Base-by-base conservation (phyloP, 345 rosid genomes). In the Lagerstroemia speciosa region DNA sequence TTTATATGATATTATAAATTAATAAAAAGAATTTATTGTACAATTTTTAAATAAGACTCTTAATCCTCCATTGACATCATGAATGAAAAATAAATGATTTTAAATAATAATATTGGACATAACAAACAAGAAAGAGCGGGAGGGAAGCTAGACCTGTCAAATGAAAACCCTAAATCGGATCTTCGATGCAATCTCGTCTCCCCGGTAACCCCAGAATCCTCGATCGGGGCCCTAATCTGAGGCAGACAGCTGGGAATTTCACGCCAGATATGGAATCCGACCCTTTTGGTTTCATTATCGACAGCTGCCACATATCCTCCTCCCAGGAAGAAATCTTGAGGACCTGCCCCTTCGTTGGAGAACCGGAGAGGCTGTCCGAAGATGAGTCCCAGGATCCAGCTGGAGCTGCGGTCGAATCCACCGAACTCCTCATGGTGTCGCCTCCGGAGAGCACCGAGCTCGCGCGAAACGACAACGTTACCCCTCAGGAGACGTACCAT, bases 341-440 rank as follows among this genome's bases (percentile, higher is more conserved):
- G 67, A 73, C 53, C 67, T 57, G 69, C 55, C 61, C 53, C 3
- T 73, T 65, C 27, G 67, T 73, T 11, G 36, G 65, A 8, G 64
- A 68, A 29, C 61, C 69, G 26, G 76, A 69, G 34, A 36, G 62
- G 7, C 71, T 65, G 19, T 65, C 71, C n/a, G 75, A 66, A 2
- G 46, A 5, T 7, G 46, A 57, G 22, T 3, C 37, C 53, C 32
- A 20, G 17, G 64, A 22, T 20, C 36, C 72, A 26, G 69, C 38
- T 8, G 83, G 74, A 27, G 19, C 40, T 22, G 72, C 72, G 16
- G 78, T 69, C n/a, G 74, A 69, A 0, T 50, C 79, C n/a, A 57
- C 78, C 26, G 78, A 71, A n/a, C 75, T 84, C 75, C 8, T 67
- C 73, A 77, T 81, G 77, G 71, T 74, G 22, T 76, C 85, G 9